These are phyloP conservation scores for Flaveria ramosissima DNA, from an alignment of 129 eudicot genomes.

Conservation along the genomic window DNA sequence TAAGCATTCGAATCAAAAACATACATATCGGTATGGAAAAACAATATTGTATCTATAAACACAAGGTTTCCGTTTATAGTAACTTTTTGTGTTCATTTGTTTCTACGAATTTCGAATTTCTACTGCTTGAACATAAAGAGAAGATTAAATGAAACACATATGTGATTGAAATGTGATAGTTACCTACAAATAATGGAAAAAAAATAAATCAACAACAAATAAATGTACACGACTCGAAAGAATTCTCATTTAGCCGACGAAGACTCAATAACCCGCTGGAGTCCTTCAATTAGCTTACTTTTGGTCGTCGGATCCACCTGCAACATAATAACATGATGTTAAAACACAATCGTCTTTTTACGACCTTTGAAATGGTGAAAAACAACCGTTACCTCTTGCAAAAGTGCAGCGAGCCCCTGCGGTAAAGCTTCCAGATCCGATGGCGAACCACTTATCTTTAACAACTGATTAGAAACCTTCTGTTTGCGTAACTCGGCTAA, in stretches of 20 bases:
- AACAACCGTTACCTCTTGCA: constrained; percentile 51
- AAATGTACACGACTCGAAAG: constrained; percentile 32
- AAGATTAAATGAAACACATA: background rate
- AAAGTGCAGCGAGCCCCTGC: constrained; percentile 65
- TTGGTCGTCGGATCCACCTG: constrained; percentile 68
- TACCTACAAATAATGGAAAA: background rate
- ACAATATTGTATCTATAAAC: background rate
- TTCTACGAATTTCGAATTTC: background rate
- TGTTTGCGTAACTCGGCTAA: constrained; percentile 61
- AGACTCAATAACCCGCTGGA: constrained; percentile 45
- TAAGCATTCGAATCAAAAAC: background rate
- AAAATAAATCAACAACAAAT: background rate
- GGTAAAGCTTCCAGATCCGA: constrained; percentile 80
- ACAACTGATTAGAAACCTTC: constrained; percentile 62
- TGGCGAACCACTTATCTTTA: constrained; percentile 51
- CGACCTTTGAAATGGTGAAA: too few species aligned
- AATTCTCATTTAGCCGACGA: constrained; percentile 16
- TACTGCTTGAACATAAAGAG: too few species aligned
- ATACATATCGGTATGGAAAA: background rate
- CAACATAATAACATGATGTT: constrained; percentile 28
- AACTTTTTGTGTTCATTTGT: background rate
- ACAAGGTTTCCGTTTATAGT: background rate
- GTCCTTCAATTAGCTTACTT: constrained; percentile 54
- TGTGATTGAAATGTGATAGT: background rate
- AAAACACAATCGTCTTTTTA: background rate